phyloP scores from a whole-genome alignment of 371 early-diverging fungal species.

The Mucor saturninus region DNA sequence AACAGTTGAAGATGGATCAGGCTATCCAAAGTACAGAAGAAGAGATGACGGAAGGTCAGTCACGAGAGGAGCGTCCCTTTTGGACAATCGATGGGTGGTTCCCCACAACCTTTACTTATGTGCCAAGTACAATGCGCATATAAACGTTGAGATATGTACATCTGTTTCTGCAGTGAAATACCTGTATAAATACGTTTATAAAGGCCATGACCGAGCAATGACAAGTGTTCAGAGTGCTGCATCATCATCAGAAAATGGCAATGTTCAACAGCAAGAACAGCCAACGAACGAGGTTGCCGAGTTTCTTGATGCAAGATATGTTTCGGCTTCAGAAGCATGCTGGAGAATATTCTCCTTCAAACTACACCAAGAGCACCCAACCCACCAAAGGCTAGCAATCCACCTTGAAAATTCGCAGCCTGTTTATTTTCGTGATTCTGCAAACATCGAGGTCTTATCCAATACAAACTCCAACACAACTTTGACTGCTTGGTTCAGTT shows the following conservation, averaged over 20 bases:
- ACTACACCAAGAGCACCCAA: conserved; percentile 26
- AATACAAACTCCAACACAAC: conserved; percentile 15
- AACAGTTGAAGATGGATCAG: conserved; percentile 11
- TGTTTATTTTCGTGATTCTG: conserved; percentile 20
- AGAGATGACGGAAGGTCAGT: too few relatives aligned
- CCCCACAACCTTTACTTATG: conserved; percentile 32
- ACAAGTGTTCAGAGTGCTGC: too few relatives aligned
- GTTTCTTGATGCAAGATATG: conserved; percentile 26
- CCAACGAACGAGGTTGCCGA: too few relatives aligned
- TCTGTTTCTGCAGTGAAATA: conserved; percentile 22
- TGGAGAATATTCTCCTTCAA: conserved; percentile 36
- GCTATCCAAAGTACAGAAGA: background rate
- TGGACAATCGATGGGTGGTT: conserved; percentile 34
- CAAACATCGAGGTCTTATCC: background rate
- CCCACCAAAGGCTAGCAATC: conserved; percentile 21
- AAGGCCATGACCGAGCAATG: conserved; percentile 33
- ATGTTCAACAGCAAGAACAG: too few relatives aligned
- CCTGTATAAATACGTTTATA: conserved; percentile 40
- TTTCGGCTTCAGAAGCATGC: conserved; percentile 35
- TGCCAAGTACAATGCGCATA: conserved; percentile 34
- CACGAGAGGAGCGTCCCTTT: too few relatives aligned
- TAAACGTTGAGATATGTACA: conserved; percentile 39
- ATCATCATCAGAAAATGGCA: too few relatives aligned
- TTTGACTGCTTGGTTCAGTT: conserved; percentile 30
- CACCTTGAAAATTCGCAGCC: conserved; percentile 26